Base-by-base conservation (phyloP, 2,329 filamentous ascomycete species). In the Thielaviopsis populi region DNA sequence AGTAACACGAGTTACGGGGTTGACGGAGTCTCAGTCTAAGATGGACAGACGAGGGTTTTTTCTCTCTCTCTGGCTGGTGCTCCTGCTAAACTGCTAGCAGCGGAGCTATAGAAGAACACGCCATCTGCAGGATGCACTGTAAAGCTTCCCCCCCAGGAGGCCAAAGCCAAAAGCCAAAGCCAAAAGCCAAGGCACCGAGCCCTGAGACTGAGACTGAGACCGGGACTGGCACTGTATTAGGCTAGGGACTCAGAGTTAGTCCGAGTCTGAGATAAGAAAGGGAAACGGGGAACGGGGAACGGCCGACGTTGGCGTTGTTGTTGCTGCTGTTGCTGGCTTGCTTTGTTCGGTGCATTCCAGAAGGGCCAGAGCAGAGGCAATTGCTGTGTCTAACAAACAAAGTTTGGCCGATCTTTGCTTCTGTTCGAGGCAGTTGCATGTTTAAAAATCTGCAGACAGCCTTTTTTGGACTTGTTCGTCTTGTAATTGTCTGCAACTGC, bases 391-490 rank as follows among this genome's bases (percentile, higher is more conserved):
- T 54, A 27, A 56, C 53, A 37, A 37, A 3, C 53, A 13, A 37
- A 37, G 53, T 56, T 37, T 56, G 53, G 53, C 30, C 8, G 3
- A 37, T 37, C 2, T 30, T 56, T 27, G 19, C 22, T 53, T 53
- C 7, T 48, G 15, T 24, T 37, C n/a, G 53, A 56, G 11, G 53
- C 53, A 56, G 17, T 37, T 33, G 27, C 27, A 3, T 33, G 53
- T 56, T 56, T 37, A 56, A 56, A 37, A 56, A 56, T 50, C 22
- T 50, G 46, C 46, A 50, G 46, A 50, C 46, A 50, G 46, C 46
- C 53, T 56, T 37, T 37, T n/a, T 56, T 11, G 30, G 17, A 7
- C 37, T 11, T 56, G 10, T 33, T 56, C 24, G 15, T 37, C 17
- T 56, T 30, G 15, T 19, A 37, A 37, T 37, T 8, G 7, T 37